These are phyloP conservation scores for Entonaema liquescens DNA, from an alignment of 495 filamentous ascomycete genomes.

Conservation along the genomic window DNA sequence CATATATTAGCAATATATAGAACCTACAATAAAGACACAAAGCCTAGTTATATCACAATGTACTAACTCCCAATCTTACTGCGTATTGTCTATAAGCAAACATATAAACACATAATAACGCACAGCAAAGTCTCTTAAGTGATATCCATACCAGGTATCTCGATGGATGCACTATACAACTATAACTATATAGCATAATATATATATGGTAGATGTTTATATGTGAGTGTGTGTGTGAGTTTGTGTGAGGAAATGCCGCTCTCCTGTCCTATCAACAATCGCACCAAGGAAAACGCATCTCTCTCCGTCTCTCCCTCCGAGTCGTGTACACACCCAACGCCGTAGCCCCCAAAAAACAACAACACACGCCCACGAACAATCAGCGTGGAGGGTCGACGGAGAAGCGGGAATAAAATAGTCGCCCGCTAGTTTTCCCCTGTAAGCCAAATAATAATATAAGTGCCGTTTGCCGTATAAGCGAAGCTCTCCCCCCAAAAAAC, in stretches of 20 bases:
- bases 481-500: conserved; percentile 35
- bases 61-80: no score
- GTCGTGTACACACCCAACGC: conserved; percentile 25
- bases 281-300: neutral
- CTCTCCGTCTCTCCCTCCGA: neutral
- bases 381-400: neutral
- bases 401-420: conserved; percentile 8
- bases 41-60: no score
- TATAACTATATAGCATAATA: conserved; percentile 6
- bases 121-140: neutral
- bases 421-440: conserved; percentile 10
- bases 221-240: no score
- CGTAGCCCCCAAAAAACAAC: conserved; percentile 2
- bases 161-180: conserved; percentile 11
- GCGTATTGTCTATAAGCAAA: no score
- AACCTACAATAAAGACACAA: no score
- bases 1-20: no score
- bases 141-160: neutral
- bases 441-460: conserved; percentile 1
- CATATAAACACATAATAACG: no score
- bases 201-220: conserved; percentile 14
- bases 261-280: neutral
- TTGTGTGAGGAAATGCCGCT: conserved; percentile 1
- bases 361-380: conserved; percentile 5
- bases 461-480: conserved; percentile 7